Percentiles rank a stretch among this genome's conserved stretches.
phyloP scores from a whole-genome alignment of 306 rosid genomes.

The Castanea sativa region DNA sequence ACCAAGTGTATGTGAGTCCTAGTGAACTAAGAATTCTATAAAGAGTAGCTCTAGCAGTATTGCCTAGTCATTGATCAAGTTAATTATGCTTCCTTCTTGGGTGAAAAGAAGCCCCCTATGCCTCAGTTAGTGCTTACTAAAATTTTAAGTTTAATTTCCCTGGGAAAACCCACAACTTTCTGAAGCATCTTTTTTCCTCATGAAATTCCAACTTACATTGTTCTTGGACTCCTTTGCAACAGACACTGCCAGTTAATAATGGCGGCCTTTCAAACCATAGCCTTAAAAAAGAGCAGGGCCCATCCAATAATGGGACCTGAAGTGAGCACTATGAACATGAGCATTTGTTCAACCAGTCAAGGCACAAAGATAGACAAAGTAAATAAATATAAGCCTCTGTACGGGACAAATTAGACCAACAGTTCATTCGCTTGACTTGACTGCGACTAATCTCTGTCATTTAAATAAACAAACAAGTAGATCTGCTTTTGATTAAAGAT shows the following conservation, averaged over 20 bases:
- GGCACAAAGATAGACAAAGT: slow-evolving; percentile 17
- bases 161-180: no score
- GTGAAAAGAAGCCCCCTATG: no score
- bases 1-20: no score
- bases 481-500: slow-evolving; percentile 20
- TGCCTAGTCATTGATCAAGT: no score
- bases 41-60: no score
- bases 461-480: slow-evolving; percentile 14
- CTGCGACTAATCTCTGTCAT: slow-evolving; percentile 19
- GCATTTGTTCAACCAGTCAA: slow-evolving; percentile 20
- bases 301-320: not conserved
- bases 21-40: no score
- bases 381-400: slow-evolving; percentile 26
- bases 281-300: not conserved
- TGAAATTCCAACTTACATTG: no score
- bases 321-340: not conserved
- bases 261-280: not conserved
- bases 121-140: no score
- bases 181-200: no score
- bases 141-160: no score
- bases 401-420: slow-evolving; percentile 39
- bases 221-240: not conserved
- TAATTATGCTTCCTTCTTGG: no score
- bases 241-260: not conserved
- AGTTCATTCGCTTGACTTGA: slow-evolving; percentile 39